phyloP scores from a whole-genome alignment of 2,329 filamentous ascomycete genomes.

The Colletotrichum tropicicola region DNA sequence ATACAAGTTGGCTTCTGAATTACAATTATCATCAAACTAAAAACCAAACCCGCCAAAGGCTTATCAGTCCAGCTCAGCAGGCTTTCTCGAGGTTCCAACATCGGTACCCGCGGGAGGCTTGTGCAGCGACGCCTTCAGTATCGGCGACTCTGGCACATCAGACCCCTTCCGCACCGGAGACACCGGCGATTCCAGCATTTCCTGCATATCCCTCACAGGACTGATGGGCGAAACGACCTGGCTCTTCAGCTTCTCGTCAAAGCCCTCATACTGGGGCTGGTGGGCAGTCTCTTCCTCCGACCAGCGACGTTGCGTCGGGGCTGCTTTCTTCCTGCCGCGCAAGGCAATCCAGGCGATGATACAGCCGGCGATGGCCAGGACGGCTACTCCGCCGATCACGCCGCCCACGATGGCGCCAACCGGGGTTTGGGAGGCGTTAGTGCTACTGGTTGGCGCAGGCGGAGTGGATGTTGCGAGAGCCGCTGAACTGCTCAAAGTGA shows the following conservation, averaged over 20 bases:
- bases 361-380: conserved; percentile 8
- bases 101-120: not conserved
- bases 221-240: not conserved
- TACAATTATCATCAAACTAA: too few relatives aligned
- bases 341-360: conserved; percentile 3
- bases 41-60: not conserved
- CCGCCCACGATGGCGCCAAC: conserved; percentile 13
- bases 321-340: not conserved
- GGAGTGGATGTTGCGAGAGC: not conserved
- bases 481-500: not conserved
- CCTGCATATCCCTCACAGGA: not conserved
- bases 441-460: not conserved
- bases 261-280: not conserved
- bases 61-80: conserved; percentile 10
- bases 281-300: not conserved
- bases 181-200: not conserved
- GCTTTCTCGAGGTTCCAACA: conserved; percentile 6
- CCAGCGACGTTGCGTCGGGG: not conserved
- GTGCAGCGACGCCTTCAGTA: not conserved
- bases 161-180: not conserved
- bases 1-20: too few relatives aligned
- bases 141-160: not conserved
- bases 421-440: not conserved
- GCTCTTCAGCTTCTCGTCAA: not conserved
- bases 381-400: not conserved